These are phyloP conservation scores for Schwanniomyces polymorphus DNA, from an alignment of 805 yeast genomes.

Conservation along the genomic window DNA sequence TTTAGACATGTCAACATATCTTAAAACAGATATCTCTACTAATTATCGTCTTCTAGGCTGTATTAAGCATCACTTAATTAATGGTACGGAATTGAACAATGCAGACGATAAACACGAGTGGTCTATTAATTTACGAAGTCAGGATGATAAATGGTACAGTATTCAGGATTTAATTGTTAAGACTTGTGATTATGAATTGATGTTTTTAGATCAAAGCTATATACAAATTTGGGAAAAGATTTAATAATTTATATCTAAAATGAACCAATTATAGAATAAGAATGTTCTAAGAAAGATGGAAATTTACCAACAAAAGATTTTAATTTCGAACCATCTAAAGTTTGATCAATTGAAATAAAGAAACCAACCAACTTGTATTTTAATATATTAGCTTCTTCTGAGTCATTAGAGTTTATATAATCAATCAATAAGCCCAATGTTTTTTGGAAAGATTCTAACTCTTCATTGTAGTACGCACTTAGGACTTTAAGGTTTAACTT, in stretches of 20 bases:
- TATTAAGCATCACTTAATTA: slow-evolving; percentile 12
- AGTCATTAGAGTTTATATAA: slow-evolving; percentile 2
- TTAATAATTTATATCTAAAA: slow-evolving; percentile 3
- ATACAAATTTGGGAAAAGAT: slow-evolving; percentile 65
- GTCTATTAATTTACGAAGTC: slow-evolving; percentile 39
- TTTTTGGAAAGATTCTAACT: slow-evolving; percentile 10
- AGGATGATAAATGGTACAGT: slow-evolving; percentile 54
- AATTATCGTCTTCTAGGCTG: slow-evolving; percentile 35
- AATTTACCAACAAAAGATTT: slow-evolving; percentile 7
- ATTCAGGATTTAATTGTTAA: slow-evolving; percentile 52
- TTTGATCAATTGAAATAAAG: slow-evolving; percentile 15
- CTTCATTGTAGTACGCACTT: slow-evolving; percentile 1
- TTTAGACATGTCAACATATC: slow-evolving; percentile 35
- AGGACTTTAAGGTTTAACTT: not conserved
- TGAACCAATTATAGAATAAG: slow-evolving; percentile 6
- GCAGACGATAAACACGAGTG: slow-evolving; percentile 38
- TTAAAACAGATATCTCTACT: slow-evolving; percentile 16
- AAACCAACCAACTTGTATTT: slow-evolving; percentile 17
- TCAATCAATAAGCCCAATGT: slow-evolving; percentile 11
- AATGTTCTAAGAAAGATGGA: slow-evolving; percentile 2
- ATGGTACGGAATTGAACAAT: slow-evolving; percentile 14
- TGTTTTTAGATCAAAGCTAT: slow-evolving; percentile 62
- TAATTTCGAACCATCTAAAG: slow-evolving; percentile 18
- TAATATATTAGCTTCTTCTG: slow-evolving; percentile 7
- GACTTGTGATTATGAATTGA: slow-evolving; percentile 52